Base-by-base conservation (phyloP, 208 protist genomes). In the Trypanosoma lewisi region DNA sequence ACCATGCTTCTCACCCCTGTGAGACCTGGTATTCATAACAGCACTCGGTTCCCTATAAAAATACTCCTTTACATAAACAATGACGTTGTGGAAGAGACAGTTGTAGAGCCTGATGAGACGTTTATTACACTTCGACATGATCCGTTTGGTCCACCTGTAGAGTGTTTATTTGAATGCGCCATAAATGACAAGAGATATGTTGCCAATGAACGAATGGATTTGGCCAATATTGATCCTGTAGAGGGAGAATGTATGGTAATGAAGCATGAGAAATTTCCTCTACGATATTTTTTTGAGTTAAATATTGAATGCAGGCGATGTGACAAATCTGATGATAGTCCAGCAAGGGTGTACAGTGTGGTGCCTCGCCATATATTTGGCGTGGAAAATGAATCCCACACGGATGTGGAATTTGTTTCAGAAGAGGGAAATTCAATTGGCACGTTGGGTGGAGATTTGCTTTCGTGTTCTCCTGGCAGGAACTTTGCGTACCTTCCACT, bases 401-500 rank as follows among this genome's bases (percentile, higher is more conserved):
- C 30, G 14, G 64, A 70, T 58, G 58, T 65, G 7, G 33, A 60
- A 48, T 55, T 77, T 62, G 51, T 27, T 36, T 72, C 71, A 27
- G 55, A 70, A 31, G 34, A 3, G 39, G 63, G 71, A 17, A 31
- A 69, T 47, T 71, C 71, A 2, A 50, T 66, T 23, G 71, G 71
- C 19, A 64, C 64, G 5, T 41, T 77, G 51, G 63, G 63, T 23
- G 57, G n/a, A 36, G 30, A 42, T 16, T 3, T 44, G 1, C 31
- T 77, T 19, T 45, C 12, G 4, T 67, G 48, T 17, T 30, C 50
- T 3, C 28, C 56, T 39, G 64, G 56, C 14, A 21, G 5, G 11
- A 70, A 70, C 28, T 66, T 70, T 59, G 71, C 71, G 3, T 77
- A 77, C 54, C 63, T 77, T 5, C 63, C 71, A 16, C 30, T 77